Conservation (phyloP, 257 asterid species). For the Scutellaria baicalensis region DNA sequence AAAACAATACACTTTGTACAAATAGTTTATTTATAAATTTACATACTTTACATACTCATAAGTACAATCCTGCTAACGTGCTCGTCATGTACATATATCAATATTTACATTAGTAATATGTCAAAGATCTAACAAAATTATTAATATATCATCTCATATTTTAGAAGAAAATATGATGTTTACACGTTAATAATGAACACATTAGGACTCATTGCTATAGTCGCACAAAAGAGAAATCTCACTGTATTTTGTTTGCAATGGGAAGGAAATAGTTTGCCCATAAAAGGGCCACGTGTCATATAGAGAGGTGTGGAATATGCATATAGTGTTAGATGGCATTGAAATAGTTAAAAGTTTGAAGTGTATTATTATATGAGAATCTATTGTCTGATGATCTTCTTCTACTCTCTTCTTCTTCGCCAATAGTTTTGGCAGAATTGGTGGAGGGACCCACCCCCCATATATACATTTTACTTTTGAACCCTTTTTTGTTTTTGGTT, state of each 20-base stretch:
- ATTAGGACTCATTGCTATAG: too few species aligned
- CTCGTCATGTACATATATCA: too few species aligned
- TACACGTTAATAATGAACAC: too few species aligned
- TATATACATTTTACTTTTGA: neutral
- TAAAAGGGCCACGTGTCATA: conserved; percentile 23
- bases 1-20: neutral
- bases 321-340: conserved; percentile 4
- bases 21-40: too few species aligned
- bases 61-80: too few species aligned
- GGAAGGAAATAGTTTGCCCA: neutral
- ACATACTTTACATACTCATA: too few species aligned
- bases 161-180: too few species aligned
- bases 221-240: too few species aligned
- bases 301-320: neutral
- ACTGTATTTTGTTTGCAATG: neutral
- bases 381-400: conserved; percentile 8
- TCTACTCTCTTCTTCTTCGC: neutral
- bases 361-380: conserved; percentile 4
- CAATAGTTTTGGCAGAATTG: conserved; percentile 4
- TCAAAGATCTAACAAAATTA: too few species aligned
- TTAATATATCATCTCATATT: too few species aligned
- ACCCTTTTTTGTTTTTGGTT: too few species aligned
- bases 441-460: neutral
- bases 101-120: neutral
- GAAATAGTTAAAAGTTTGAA: neutral